Conservation (phyloP, 495 filamentous ascomycete species). For the Copromyces sp. region DNA sequence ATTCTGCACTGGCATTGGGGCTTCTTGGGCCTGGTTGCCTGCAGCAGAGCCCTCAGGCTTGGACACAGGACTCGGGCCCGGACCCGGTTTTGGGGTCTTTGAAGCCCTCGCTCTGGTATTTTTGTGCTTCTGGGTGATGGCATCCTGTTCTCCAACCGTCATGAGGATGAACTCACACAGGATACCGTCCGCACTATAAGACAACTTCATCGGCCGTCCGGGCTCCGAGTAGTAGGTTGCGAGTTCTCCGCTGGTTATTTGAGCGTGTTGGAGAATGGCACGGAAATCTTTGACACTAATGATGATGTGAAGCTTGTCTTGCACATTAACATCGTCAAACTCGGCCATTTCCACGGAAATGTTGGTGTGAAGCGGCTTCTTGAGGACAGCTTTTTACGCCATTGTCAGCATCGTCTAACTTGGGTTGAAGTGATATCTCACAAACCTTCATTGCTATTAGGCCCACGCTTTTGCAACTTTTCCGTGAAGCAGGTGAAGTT, state of each 20-base stretch:
- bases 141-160: slow-evolving; percentile 72
- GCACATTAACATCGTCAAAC: slow-evolving; percentile 71
- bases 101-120: slow-evolving; percentile 22
- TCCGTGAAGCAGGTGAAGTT: slow-evolving; percentile 95
- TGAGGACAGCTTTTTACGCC: slow-evolving; percentile 59
- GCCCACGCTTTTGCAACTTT: slow-evolving; percentile 48
- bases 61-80: slow-evolving; percentile 24
- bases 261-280: slow-evolving; percentile 77
- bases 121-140: slow-evolving; percentile 30
- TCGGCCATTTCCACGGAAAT: slow-evolving; percentile 78
- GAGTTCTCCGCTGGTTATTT: slow-evolving; percentile 57
- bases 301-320: slow-evolving; percentile 69
- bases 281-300: slow-evolving; percentile 94
- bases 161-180: slow-evolving; percentile 83
- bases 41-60: slow-evolving; percentile 26
- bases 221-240: slow-evolving; percentile 73
- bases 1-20: not conserved
- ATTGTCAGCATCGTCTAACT: slow-evolving; percentile 2
- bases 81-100: slow-evolving; percentile 16
- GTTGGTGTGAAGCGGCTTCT: slow-evolving; percentile 87
- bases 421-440: not conserved
- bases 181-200: slow-evolving; percentile 64
- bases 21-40: slow-evolving; percentile 3
- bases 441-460: slow-evolving; percentile 68
- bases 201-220: slow-evolving; percentile 71